A percentile compares a stretch with the other conserved stretches of the same genome.
Evolutionary conservation across 2,329 filamentous ascomycete species (phyloP).

Genomic region (Trichoderma simmonsii): DNA sequence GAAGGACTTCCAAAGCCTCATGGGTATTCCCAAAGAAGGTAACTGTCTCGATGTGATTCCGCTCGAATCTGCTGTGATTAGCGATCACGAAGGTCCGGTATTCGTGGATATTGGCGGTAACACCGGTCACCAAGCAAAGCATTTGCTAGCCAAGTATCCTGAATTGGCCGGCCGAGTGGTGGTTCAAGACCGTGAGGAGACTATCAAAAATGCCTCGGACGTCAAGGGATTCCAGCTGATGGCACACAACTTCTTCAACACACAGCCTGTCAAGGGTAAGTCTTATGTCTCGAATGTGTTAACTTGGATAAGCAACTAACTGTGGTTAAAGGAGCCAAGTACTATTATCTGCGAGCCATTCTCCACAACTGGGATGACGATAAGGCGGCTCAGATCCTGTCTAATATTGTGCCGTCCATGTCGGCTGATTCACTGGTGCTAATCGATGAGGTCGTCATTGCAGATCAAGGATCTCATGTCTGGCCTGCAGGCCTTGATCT

Average conservation of each 20-base stretch:
- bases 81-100: neutral
- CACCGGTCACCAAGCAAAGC: neutral
- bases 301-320: neutral
- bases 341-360: constrained; percentile 35
- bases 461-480: constrained; percentile 17
- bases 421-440: constrained; percentile 33
- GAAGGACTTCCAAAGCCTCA: constrained; percentile 10
- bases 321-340: neutral
- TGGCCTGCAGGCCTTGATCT: constrained; percentile 8
- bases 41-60: constrained; percentile 2
- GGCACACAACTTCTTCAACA: constrained; percentile 27
- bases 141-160: neutral
- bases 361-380: constrained; percentile 40
- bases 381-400: constrained; percentile 30
- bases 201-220: neutral
- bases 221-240: constrained; percentile 18
- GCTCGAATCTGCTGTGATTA: neutral
- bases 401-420: constrained; percentile 34
- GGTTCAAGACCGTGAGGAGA: constrained; percentile 1
- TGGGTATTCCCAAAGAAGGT: neutral
- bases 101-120: constrained; percentile 12
- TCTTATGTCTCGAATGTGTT: neutral
- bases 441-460: constrained; percentile 37
- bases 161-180: constrained; percentile 6
- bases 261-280: constrained; percentile 23